Conservation (phyloP, 2,329 filamentous ascomycete species). For the Cadophora sp. region DNA sequence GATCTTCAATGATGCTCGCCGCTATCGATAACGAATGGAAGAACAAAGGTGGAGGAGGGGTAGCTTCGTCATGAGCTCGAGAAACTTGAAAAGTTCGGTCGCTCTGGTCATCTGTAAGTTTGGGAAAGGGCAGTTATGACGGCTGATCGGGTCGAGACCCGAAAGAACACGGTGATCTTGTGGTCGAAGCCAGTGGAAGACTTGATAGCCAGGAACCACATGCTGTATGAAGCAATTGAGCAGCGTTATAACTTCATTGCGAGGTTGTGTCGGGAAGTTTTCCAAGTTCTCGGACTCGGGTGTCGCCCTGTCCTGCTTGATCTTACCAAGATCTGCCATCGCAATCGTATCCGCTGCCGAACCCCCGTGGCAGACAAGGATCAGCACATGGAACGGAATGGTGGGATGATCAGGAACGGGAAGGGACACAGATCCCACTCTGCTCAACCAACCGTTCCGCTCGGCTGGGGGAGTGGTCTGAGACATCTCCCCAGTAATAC, state of each 20-base stretch:
- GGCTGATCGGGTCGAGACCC: slow-evolving; percentile 8
- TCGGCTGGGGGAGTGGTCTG: background rate
- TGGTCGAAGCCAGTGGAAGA: background rate
- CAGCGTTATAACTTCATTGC: background rate
- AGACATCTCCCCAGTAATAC: slow-evolving; percentile 6
- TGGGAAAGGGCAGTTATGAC: background rate
- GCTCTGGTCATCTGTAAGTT: background rate
- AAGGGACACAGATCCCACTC: slow-evolving; percentile 2
- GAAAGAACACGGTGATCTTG: slow-evolving; percentile 6
- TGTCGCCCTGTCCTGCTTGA: background rate
- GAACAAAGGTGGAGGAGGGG: background rate
- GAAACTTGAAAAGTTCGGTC: background rate
- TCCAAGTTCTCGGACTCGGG: slow-evolving; percentile 4
- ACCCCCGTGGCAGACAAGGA: slow-evolving; percentile 13
- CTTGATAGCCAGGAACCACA: background rate
- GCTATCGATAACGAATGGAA: slow-evolving; percentile 14
- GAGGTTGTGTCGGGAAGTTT: background rate
- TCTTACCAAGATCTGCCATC: slow-evolving; percentile 2
- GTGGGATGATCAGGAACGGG: slow-evolving; percentile 18
- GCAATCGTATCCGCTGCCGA: slow-evolving; percentile 7
- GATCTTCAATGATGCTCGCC: background rate
- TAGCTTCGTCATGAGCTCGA: background rate
- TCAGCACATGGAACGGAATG: slow-evolving; percentile 14
- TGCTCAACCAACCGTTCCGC: background rate
- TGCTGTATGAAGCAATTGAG: slow-evolving; percentile 5